Conservation (phyloP, 805 yeast species). For the Starmerella ratchasimensis region DNA sequence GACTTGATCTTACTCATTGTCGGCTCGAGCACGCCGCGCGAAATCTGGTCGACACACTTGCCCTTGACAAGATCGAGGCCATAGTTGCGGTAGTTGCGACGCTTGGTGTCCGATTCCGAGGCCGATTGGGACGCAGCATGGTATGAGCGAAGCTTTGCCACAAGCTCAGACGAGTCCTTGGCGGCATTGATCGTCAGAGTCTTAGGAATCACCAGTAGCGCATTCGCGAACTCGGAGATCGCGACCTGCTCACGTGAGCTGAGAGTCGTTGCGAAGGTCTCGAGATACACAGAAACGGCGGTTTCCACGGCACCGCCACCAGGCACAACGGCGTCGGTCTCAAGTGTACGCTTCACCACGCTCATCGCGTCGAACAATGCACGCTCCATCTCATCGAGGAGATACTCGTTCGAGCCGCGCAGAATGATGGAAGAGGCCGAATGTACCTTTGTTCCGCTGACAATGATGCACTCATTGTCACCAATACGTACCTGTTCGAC, state of each 20-base stretch:
- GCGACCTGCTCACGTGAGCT: slow-evolving; percentile 97
- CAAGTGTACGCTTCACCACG: slow-evolving; percentile 91
- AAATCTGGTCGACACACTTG: slow-evolving; percentile 72
- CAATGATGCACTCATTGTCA: slow-evolving; percentile 91
- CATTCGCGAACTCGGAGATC: slow-evolving; percentile 90
- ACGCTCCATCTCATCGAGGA: slow-evolving; percentile 97
- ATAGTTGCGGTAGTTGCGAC: slow-evolving; percentile 74
- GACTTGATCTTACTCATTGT: slow-evolving; percentile 85
- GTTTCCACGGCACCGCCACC: slow-evolving; percentile 99
- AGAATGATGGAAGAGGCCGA: slow-evolving; percentile 81
- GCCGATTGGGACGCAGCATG: slow-evolving; percentile 92
- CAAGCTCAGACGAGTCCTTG: slow-evolving; percentile 86
- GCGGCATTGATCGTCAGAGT: slow-evolving; percentile 96
- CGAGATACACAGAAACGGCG: slow-evolving; percentile 85
- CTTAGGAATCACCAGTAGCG: slow-evolving; percentile 84
- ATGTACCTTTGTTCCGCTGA: slow-evolving; percentile 81
- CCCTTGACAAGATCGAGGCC: slow-evolving; percentile 89
- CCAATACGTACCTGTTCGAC: slow-evolving; percentile 82
- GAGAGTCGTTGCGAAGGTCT: slow-evolving; percentile 93
- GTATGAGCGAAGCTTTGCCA: slow-evolving; percentile 88
- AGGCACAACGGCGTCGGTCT: slow-evolving; percentile 87
- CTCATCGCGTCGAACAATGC: slow-evolving; percentile 87
- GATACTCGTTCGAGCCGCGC: slow-evolving; percentile 88
- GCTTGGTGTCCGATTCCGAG: slow-evolving; percentile 65
- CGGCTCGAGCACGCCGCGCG: slow-evolving; percentile 88